Conservation (phyloP, 2,329 filamentous ascomycete genomes). For the Penicillium capsulatum region DNA sequence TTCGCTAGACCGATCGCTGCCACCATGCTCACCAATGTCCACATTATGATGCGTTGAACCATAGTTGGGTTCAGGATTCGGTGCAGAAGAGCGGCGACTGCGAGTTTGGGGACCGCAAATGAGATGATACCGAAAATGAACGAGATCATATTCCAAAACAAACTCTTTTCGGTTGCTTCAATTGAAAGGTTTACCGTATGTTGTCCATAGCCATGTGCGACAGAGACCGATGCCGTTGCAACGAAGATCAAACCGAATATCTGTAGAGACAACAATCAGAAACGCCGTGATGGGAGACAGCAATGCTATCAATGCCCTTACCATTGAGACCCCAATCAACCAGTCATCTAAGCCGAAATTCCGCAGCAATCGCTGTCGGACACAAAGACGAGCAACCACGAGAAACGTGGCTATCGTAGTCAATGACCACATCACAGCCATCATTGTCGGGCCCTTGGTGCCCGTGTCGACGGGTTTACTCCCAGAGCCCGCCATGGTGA, state of each 20-base stretch:
- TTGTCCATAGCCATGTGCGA: slow-evolving; percentile 39
- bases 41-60: slow-evolving; percentile 12
- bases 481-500: background rate
- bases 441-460: slow-evolving; percentile 25
- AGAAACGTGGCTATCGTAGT: slow-evolving; percentile 28
- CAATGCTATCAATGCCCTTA: no score
- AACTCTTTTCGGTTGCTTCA: slow-evolving; percentile 14
- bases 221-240: slow-evolving; percentile 32
- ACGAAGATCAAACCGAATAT: slow-evolving; percentile 34
- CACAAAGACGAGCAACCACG: slow-evolving; percentile 30
- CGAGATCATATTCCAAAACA: slow-evolving; percentile 19
- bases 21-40: slow-evolving; percentile 28
- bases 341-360: slow-evolving; percentile 37
- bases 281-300: background rate
- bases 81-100: slow-evolving; percentile 21
- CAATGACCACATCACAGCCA: slow-evolving; percentile 30
- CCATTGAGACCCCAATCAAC: slow-evolving; percentile 31
- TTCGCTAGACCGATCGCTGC: slow-evolving; percentile 28
- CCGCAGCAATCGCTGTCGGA: slow-evolving; percentile 27
- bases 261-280: slow-evolving; percentile 18
- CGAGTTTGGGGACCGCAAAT: slow-evolving; percentile 24
- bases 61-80: slow-evolving; percentile 20
- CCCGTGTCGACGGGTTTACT: background rate
- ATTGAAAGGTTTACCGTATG: slow-evolving; percentile 33
- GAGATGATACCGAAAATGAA: slow-evolving; percentile 26